Evolutionary conservation across 2,329 filamentous ascomycete genomes (phyloP), one percentile per base, ranked within the genome.

Genomic region (Ramichloridium luteum): DNA sequence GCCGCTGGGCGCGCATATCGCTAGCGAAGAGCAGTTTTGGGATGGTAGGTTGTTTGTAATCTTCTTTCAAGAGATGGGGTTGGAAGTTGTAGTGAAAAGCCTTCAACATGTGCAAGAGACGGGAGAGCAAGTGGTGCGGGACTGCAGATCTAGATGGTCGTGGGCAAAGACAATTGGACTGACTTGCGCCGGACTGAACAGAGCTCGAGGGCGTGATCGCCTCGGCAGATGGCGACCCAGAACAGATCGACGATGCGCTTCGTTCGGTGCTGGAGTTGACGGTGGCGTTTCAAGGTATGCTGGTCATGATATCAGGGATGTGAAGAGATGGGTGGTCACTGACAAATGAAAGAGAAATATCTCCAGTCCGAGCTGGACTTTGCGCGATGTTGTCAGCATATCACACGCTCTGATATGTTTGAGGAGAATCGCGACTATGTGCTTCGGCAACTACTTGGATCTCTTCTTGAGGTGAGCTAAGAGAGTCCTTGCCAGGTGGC

Each of bases 21-120:
- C 86, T 59, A 77, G 74, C 58, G 82, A 84, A 62, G 72, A 84
- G 57, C 77, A 86, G 60, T 85, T 93, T 63, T 94, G 85, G 88
- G 69, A 77, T 60, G 81, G 86, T 93, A 57, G 56, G 70, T 54
- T 38, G 32, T 31, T 31, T 38, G 29, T 8, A 23, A 23, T n/a
- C n/a, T n/a, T n/a, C n/a, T n/a, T n/a, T n/a, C n/a, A n/a, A n/a
- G n/a, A n/a, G n/a, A n/a, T n/a, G n/a, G n/a, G n/a, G n/a, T n/a
- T n/a, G n/a, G n/a, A n/a, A n/a, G n/a, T n/a, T n/a, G n/a, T n/a
- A n/a, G n/a, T n/a, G n/a, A n/a, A n/a, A 25, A 9, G 16, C 17
- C 18, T 32, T 27, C 26, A 20, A n/a, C 15, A 28, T 34, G 15
- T 25, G 26, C 22, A 30, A 30, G 15, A 14, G 14, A 30, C 34